These are phyloP conservation scores for Dentipellis fragilis DNA, from an alignment of 768 basidiomycete genomes.

Conservation along the genomic window DNA sequence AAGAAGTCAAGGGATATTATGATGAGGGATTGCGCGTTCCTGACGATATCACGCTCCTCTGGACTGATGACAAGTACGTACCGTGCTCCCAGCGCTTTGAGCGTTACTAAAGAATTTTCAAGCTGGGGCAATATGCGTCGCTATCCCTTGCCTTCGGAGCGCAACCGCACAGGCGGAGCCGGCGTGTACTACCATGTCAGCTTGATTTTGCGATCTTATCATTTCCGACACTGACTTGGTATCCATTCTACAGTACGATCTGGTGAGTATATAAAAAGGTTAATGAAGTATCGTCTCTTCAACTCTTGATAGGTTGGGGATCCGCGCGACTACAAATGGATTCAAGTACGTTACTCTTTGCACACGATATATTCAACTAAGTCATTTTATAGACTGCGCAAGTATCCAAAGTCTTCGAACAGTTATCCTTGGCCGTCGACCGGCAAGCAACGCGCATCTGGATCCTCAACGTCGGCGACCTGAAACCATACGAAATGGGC, in stretches of 20 bases:
- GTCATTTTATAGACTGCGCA: constrained; percentile 18
- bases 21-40: constrained; percentile 51
- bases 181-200: constrained; percentile 62
- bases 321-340: constrained; percentile 66
- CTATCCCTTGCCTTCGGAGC: constrained; percentile 40
- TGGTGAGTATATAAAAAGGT: not conserved
- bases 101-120: not conserved
- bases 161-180: constrained; percentile 55
- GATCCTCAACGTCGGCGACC: constrained; percentile 69
- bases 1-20: constrained; percentile 61
- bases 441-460: constrained; percentile 51
- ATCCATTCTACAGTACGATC: not conserved
- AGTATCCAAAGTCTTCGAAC: constrained; percentile 51
- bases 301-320: constrained; percentile 38
- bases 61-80: constrained; percentile 62
- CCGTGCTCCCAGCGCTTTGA: not conserved
- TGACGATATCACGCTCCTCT: constrained; percentile 56
- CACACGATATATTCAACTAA: not conserved
- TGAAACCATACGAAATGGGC: constrained; percentile 66
- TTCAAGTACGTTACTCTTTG: constrained; percentile 30
- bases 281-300: too few relatives aligned
- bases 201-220: constrained; percentile 14
- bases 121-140: constrained; percentile 67
- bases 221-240: not conserved
- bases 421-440: constrained; percentile 56